Percentiles rank a stretch among this genome's conserved stretches.
Evolutionary conservation across 148 eudicot genomes (phyloP).

Genomic region (Rhododendron simsii): DNA sequence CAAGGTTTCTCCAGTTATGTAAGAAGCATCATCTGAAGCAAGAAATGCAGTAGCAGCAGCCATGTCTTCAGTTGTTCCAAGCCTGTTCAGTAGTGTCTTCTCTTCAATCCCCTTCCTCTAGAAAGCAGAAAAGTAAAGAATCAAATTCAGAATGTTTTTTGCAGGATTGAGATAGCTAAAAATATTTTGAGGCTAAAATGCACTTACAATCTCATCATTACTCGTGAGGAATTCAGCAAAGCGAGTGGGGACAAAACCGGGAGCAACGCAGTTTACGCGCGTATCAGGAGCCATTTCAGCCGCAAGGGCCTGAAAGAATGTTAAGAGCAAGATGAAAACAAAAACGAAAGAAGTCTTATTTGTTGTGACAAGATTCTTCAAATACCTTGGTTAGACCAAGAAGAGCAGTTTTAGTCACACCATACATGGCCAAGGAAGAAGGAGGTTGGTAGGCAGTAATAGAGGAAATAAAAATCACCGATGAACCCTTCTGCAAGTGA

Average conservation of each 20-base stretch:
- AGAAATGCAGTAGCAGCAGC: conserved; percentile 84
- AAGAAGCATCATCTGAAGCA: conserved; percentile 92
- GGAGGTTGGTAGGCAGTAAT: conserved; percentile 57
- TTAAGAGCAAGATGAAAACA: not conserved
- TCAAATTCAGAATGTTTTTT: not conserved
- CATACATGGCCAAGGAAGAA: conserved; percentile 68
- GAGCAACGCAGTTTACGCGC: conserved; percentile 91
- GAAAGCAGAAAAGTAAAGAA: conserved; percentile 11
- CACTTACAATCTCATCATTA: conserved; percentile 52
- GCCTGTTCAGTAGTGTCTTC: conserved; percentile 58
- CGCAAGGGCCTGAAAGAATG: conserved; percentile 73
- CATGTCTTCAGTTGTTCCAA: conserved; percentile 89
- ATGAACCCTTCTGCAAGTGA: conserved; percentile 59
- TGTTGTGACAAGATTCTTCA: not conserved
- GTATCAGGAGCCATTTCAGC: conserved; percentile 91
- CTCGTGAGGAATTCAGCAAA: conserved; percentile 57
- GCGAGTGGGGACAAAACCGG: conserved; percentile 90
- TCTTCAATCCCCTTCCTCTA: conserved; percentile 66
- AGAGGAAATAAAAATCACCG: conserved; percentile 75
- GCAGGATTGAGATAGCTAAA: not conserved
- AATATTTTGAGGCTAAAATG: not conserved
- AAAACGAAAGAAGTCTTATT: not conserved
- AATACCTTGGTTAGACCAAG: conserved; percentile 92
- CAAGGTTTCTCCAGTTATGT: conserved; percentile 88
- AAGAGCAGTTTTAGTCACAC: conserved; percentile 95